Conservation (phyloP, 1,284 basidiomycete genomes). For the Irpex lacteus region DNA sequence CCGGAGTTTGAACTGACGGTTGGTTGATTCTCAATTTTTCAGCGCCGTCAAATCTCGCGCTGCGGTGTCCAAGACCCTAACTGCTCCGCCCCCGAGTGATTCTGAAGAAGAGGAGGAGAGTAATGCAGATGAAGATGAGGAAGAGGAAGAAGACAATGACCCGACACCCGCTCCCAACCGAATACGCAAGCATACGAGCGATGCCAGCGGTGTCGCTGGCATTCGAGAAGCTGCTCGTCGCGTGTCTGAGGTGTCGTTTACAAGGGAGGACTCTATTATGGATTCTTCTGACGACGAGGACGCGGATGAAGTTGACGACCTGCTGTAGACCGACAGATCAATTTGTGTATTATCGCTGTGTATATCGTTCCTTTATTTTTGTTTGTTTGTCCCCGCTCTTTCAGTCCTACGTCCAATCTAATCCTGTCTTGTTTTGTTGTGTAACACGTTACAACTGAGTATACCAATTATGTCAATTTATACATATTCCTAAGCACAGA, state of each 20-base stretch:
- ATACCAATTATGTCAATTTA: background rate
- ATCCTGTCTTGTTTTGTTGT: background rate
- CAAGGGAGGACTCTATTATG: constrained; percentile 21
- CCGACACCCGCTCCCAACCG: constrained; percentile 28
- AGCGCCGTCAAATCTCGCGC: constrained; percentile 26
- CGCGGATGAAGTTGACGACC: constrained; percentile 27
- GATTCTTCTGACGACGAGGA: constrained; percentile 28
- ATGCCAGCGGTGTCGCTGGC: background rate
- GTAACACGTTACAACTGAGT: background rate
- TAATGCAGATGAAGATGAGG: constrained; percentile 31
- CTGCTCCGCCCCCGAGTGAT: constrained; percentile 14
- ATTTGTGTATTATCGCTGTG: background rate
- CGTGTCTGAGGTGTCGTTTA: constrained; percentile 20
- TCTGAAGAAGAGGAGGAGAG: constrained; percentile 39
- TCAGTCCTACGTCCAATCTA: background rate
- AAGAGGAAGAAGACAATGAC: constrained; percentile 30
- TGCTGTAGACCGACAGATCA: constrained; percentile 9
- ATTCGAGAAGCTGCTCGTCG: constrained; percentile 14
- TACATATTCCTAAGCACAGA: background rate
- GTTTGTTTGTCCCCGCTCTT: background rate
- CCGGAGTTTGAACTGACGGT: background rate
- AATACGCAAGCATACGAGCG: constrained; percentile 3
- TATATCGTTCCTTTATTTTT: background rate
- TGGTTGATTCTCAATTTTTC: no score
- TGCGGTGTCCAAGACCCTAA: constrained; percentile 21